Evolutionary conservation across 164 flowering plant genomes (phyloP).

Genomic region (Nelumbo lutea): DNA sequence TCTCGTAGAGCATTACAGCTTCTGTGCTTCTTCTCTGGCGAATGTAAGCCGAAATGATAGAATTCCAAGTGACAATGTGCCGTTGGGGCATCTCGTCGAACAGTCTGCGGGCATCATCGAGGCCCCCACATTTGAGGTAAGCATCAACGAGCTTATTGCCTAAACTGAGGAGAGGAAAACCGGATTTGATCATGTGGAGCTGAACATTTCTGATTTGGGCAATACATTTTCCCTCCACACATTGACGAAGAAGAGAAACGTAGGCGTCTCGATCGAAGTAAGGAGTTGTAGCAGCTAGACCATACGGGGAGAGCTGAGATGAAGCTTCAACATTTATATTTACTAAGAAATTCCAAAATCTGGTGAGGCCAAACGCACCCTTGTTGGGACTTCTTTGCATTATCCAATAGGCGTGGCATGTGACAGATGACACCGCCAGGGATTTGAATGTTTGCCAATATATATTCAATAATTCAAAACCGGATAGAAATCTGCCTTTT

Average conservation of each 20-base stretch:
- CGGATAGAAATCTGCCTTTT: too few species aligned
- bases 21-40: constrained; percentile 23
- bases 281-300: not conserved
- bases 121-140: constrained; percentile 31
- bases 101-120: constrained; percentile 33
- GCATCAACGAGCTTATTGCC: constrained; percentile 37
- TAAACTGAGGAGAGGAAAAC: constrained; percentile 24
- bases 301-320: not conserved
- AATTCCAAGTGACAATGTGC: constrained; percentile 46
- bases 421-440: too few species aligned
- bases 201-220: constrained; percentile 24
- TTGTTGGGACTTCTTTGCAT: constrained; percentile 6
- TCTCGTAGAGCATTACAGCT: constrained; percentile 30
- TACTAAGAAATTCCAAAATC: constrained; percentile 5
- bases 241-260: constrained; percentile 27
- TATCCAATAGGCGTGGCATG: not conserved
- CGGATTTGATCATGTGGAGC: constrained; percentile 29
- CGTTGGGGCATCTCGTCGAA: constrained; percentile 48
- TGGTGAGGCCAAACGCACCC: constrained; percentile 2
- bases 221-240: constrained; percentile 23
- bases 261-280: constrained; percentile 11
- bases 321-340: constrained; percentile 3
- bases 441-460: too few species aligned
- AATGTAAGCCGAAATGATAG: constrained; percentile 40
- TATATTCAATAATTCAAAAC: too few species aligned